Evolutionary conservation across 2,329 filamentous ascomycete species (phyloP).

Genomic region (Alternaria viburni): DNA sequence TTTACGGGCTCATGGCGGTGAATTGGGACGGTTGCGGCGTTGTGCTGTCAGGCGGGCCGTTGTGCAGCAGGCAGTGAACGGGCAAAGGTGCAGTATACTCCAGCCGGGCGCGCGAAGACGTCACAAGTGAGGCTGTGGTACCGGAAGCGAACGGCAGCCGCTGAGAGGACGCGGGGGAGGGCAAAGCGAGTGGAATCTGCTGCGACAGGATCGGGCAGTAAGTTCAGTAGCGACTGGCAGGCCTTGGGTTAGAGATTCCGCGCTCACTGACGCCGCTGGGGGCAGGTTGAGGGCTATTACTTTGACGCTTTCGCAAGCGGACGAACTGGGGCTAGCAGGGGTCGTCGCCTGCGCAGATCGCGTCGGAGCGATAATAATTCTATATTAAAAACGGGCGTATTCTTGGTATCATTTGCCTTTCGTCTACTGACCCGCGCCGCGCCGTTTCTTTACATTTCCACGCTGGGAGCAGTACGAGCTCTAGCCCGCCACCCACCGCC

Average conservation of each 20-base stretch:
- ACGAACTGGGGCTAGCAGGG: conserved; percentile 33
- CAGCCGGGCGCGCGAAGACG: conserved; percentile 22
- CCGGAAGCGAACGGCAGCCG: conserved; percentile 20
- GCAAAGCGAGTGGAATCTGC: conserved; percentile 13
- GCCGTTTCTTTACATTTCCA: conserved; percentile 4
- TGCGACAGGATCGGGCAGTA: conserved; percentile 1
- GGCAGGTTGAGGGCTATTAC: conserved; percentile 17
- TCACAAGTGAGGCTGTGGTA: conserved; percentile 24
- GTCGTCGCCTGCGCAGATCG: conserved; percentile 21
- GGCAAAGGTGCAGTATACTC: neutral
- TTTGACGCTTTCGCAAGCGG: conserved; percentile 24
- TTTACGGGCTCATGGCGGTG: conserved; percentile 30
- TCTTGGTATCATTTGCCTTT: conserved; percentile 12
- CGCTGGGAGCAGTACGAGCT: neutral
- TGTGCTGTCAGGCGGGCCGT: conserved; percentile 23
- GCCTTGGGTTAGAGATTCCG: conserved; percentile 19
- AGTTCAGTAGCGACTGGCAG: conserved; percentile 25
- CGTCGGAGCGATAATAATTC: conserved; percentile 28
- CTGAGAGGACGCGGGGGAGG: neutral
- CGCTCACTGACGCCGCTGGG: conserved; percentile 18
- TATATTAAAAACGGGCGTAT: conserved; percentile 26
- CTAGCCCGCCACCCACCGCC: conserved; percentile 9
- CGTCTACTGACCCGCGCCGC: conserved; percentile 10
- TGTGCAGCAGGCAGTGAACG: conserved; percentile 10
- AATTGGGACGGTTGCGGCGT: conserved; percentile 20